These are phyloP conservation scores for Rhazya stricta DNA, from an alignment of 257 asterid genomes.

Conservation along the genomic window DNA sequence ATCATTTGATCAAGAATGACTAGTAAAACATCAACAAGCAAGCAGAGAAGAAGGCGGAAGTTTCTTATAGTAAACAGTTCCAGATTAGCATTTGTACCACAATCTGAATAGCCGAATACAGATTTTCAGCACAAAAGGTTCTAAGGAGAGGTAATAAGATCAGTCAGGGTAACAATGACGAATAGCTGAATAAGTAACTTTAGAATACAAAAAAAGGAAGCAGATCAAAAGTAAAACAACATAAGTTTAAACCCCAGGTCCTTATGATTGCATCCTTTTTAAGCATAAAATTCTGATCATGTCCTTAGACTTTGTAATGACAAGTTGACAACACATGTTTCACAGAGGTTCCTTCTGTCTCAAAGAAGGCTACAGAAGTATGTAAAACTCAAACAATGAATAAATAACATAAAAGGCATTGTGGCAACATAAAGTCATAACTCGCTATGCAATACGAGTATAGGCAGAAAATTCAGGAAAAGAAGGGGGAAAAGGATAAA, in stretches of 20 bases:
- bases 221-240: neutral
- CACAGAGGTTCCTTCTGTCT: neutral
- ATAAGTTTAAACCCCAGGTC: neutral
- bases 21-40: neutral
- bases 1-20: neutral
- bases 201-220: neutral
- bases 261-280: neutral
- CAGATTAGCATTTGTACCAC: neutral
- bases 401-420: neutral
- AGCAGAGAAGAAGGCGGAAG: neutral
- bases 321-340: neutral
- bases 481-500: conserved; percentile 18
- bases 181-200: neutral
- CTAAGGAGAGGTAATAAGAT: neutral
- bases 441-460: neutral
- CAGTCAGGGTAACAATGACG: neutral
- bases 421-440: neutral
- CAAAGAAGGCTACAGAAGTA: neutral
- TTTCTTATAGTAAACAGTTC: neutral
- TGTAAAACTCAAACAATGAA: neutral
- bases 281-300: neutral
- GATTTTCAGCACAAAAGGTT: neutral
- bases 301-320: neutral
- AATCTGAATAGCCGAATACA: neutral
- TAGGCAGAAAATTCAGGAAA: neutral